phyloP scores from a whole-genome alignment of 2,329 filamentous ascomycete genomes.

The Colletotrichum cereale region DNA sequence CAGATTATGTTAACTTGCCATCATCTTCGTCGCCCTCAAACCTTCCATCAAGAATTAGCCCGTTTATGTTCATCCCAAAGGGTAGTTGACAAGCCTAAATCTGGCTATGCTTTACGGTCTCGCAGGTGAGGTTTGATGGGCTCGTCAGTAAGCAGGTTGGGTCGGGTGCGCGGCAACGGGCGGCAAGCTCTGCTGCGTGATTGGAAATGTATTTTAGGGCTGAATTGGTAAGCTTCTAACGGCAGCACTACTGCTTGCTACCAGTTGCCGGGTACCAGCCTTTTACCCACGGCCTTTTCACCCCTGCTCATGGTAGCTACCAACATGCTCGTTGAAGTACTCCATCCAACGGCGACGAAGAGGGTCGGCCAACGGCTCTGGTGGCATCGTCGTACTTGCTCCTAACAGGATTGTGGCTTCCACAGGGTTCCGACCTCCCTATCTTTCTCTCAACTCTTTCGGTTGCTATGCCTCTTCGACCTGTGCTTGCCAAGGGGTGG shows the following conservation, averaged over 20 bases:
- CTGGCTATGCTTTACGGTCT: not conserved
- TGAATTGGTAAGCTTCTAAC: conserved; percentile 8
- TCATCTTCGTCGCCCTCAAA: not conserved
- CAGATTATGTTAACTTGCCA: not conserved
- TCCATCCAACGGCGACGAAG: not conserved
- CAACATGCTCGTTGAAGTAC: not conserved
- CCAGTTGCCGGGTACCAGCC: not conserved
- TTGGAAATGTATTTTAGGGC: conserved; percentile 18
- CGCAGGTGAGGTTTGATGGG: not conserved
- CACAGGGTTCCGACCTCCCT: not conserved
- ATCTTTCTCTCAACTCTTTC: conserved; percentile 1
- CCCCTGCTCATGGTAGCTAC: not conserved
- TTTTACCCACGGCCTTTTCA: not conserved
- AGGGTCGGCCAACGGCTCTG: not conserved
- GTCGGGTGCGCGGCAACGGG: not conserved
- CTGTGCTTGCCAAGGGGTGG: not conserved
- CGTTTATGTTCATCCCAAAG: not conserved
- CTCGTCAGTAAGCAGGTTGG: not conserved
- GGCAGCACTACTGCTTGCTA: not conserved
- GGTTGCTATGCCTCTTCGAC: not conserved
- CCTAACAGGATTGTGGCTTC: not conserved
- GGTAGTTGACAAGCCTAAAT: not conserved
- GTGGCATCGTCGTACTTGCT: not conserved
- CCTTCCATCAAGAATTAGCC: not conserved
- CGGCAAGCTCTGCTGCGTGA: conserved; percentile 3